Evolutionary conservation across 192 early-diverging fungal genomes (phyloP).

Genomic region (Diversispora epigaea): DNA sequence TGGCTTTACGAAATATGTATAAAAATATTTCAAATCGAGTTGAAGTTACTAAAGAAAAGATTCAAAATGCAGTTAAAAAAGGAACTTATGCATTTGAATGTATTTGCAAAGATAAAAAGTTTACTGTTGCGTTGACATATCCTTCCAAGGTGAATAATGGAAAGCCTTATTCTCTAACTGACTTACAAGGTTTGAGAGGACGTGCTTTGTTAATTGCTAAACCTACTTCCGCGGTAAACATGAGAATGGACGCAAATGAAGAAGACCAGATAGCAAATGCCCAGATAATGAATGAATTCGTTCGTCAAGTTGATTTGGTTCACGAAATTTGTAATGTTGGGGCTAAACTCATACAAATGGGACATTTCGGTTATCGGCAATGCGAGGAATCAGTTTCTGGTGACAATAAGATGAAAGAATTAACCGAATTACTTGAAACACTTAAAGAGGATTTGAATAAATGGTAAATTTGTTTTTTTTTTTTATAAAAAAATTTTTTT

Average conservation of each 20-base stretch:
- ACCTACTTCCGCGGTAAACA: neutral
- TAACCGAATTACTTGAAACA: neutral
- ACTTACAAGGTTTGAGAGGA: conserved; percentile 16
- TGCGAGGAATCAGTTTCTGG: neutral
- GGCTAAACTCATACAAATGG: neutral
- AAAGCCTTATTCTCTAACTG: conserved; percentile 1
- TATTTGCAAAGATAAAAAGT: conserved; percentile 9
- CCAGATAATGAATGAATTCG: conserved; percentile 17
- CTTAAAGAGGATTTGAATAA: too few species aligned
- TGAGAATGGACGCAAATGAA: neutral
- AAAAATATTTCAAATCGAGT: conserved; percentile 17
- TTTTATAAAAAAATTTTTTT: too few species aligned
- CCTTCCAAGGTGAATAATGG: neutral
- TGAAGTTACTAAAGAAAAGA: conserved; percentile 31
- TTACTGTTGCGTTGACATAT: neutral
- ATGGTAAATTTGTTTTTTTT: too few species aligned
- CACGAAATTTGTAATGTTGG: conserved; percentile 3
- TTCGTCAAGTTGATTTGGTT: conserved; percentile 13
- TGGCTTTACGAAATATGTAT: conserved; percentile 31
- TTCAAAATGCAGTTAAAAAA: conserved; percentile 17
- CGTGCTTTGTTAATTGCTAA: conserved; percentile 19
- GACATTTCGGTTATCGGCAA: neutral
- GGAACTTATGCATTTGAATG: conserved; percentile 26
- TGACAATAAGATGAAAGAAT: neutral
- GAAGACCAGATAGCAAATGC: too few species aligned